Percentiles rank a stretch among this genome's conserved stretches.
phyloP scores from a whole-genome alignment of 176 grass and related monocot genomes.

The Dactylis glomerata region DNA sequence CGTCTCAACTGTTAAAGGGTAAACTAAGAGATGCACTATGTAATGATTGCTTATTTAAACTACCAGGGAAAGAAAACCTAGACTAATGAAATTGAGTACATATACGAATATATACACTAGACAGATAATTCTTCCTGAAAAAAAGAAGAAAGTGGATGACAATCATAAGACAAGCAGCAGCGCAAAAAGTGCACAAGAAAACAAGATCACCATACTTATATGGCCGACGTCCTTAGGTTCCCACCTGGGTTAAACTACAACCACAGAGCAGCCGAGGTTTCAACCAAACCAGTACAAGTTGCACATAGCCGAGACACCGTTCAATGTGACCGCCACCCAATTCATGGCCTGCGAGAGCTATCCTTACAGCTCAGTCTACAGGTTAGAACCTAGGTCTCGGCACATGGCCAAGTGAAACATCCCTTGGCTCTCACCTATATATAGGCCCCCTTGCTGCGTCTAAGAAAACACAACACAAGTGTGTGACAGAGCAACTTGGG shows the following conservation, averaged over 20 bases:
- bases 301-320: background rate
- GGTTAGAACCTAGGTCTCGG: conserved; percentile 30
- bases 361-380: conserved; percentile 55
- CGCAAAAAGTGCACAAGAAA: background rate
- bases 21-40: background rate
- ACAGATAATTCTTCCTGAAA: background rate
- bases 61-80: background rate
- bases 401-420: conserved; percentile 44
- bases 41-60: background rate
- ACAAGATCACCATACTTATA: background rate
- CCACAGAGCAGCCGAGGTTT: background rate
- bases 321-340: background rate
- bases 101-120: background rate
- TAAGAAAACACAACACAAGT: conserved; percentile 5
- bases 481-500: background rate
- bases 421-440: conserved; percentile 39
- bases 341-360: conserved; percentile 33
- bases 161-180: background rate
- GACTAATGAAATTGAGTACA: background rate
- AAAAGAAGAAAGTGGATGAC: background rate
- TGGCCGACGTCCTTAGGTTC: background rate
- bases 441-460: conserved; percentile 11
- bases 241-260: background rate
- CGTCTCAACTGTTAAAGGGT: background rate
- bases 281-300: background rate